A percentile compares a stretch with the other conserved stretches of the same genome.
Evolutionary conservation across 176 grass and related monocot species (phyloP).

Genomic region (Sorghum bicolor): Sorghum_bicolor_NCBIv3 NC_012870.2:75010001-75010500

Average conservation of each 20-base stretch:
- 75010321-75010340: constrained; percentile 97
- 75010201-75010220: constrained; percentile 5
- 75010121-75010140: background rate
- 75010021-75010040: background rate
- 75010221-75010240: background rate
- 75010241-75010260: background rate
- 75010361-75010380: constrained; percentile 92
- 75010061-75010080: background rate
- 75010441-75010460: background rate
- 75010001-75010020: background rate
- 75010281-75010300: background rate
- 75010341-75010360: constrained; percentile 92
- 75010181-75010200: background rate
- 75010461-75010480: background rate
- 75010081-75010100: background rate
- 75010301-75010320: constrained; percentile 67
- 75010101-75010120: background rate
- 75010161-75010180: background rate
- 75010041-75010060: background rate
- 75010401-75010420: constrained; percentile 6
- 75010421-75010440: constrained; percentile 12
- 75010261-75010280: background rate
- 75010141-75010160: background rate
- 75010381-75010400: constrained; percentile 65
- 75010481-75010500: background rate